A percentile compares a stretch with the other conserved stretches of the same genome.
Evolutionary conservation across 306 rosid genomes (phyloP).

Genomic region (Rosa chinensis): DNA sequence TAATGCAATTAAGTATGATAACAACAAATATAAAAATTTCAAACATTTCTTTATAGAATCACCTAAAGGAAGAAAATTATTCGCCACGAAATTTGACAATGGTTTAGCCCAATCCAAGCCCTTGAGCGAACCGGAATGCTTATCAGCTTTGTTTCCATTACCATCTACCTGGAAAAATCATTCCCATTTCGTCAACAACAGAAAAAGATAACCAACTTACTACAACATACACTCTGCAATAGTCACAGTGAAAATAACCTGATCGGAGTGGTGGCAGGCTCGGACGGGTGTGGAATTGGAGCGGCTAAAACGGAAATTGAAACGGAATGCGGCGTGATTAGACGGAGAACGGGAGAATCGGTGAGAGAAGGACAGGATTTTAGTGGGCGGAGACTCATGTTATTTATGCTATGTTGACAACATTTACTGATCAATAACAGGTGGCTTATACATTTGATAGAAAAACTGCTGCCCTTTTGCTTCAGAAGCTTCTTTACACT

Average conservation of each 20-base stretch:
- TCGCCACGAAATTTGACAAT: constrained; percentile 51
- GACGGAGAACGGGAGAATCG: constrained; percentile 18
- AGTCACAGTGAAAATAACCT: constrained; percentile 40
- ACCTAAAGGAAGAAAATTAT: constrained; percentile 82
- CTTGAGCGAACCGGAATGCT: constrained; percentile 16
- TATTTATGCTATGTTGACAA: not conserved
- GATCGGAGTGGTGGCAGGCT: constrained; percentile 48
- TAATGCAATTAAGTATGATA: not conserved
- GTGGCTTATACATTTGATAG: too few species aligned
- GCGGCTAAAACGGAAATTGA: constrained; percentile 17
- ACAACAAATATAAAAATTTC: not conserved
- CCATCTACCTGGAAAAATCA: constrained; percentile 48
- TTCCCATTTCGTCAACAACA: not conserved
- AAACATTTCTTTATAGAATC: not conserved
- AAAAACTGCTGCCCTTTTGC: constrained; percentile 70
- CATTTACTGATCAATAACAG: constrained; percentile 31
- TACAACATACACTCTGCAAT: too few species aligned
- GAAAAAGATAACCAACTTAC: too few species aligned
- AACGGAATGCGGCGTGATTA: not conserved
- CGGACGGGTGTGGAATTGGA: constrained; percentile 29
- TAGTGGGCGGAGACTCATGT: constrained; percentile 16
- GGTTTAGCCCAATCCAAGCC: constrained; percentile 53
- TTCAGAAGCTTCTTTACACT: constrained; percentile 83
- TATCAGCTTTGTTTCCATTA: constrained; percentile 36
- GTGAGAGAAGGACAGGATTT: constrained; percentile 21